Evolutionary conservation across 148 eudicot genomes (phyloP).

Genomic region (Tetragonia tetragonoides): DNA sequence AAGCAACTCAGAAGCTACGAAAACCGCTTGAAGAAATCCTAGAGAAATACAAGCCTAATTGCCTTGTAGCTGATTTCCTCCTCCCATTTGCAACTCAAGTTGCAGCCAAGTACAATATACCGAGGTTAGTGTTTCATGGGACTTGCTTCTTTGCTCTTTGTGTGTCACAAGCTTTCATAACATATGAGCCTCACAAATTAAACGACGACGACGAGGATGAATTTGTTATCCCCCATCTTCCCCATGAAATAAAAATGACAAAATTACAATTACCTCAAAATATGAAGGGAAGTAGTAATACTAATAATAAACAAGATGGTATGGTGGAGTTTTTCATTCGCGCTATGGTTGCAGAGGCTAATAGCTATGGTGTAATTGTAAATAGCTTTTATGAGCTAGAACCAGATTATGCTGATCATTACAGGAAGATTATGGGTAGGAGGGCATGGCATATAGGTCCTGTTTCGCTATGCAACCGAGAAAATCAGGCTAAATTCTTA

Average conservation of each 20-base stretch:
- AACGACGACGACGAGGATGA: conserved; percentile 16
- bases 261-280: conserved; percentile 21
- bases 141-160: conserved; percentile 27
- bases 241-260: conserved; percentile 26
- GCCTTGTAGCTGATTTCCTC: conserved; percentile 38
- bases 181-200: conserved; percentile 22
- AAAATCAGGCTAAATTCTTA: conserved; percentile 23
- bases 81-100: conserved; percentile 31
- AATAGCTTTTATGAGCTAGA: conserved; percentile 59
- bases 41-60: conserved; percentile 25
- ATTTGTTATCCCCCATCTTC: conserved; percentile 34
- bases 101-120: conserved; percentile 32
- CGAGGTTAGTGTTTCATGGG: conserved; percentile 32
- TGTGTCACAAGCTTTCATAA: conserved; percentile 2
- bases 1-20: conserved; percentile 8
- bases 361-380: conserved; percentile 29
- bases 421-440: conserved; percentile 28
- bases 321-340: not conserved
- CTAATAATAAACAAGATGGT: not conserved
- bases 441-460: conserved; percentile 53
- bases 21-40: conserved; percentile 29
- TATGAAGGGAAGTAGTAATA: not conserved
- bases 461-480: conserved; percentile 27
- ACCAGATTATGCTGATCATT: conserved; percentile 5
- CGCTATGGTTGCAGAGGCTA: conserved; percentile 24